A percentile compares a stretch with the other conserved stretches of the same genome.
Evolutionary conservation across 2,329 filamentous ascomycete genomes (phyloP).

Genomic region (Curvularia hawaiiensis): DNA sequence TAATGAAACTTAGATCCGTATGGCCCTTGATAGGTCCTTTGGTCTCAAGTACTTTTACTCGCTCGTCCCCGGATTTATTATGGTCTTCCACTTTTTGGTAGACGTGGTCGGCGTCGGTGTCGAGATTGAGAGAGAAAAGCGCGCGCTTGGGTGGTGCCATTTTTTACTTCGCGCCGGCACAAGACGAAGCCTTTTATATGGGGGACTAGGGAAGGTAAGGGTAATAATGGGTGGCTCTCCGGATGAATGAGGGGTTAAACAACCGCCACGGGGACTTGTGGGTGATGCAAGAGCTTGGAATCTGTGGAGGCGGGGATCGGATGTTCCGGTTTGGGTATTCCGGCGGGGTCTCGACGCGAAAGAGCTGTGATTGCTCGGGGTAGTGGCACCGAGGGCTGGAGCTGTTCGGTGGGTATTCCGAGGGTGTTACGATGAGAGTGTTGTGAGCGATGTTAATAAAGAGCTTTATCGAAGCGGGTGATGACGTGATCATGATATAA

Average conservation of each 20-base stretch:
- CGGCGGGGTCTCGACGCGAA: conserved; percentile 26
- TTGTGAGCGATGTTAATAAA: not conserved
- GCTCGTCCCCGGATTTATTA: conserved; percentile 37
- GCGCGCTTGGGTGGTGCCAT: conserved; percentile 39
- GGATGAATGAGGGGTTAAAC: conserved; percentile 27
- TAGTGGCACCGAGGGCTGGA: conserved; percentile 11
- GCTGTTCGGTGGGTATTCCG: conserved; percentile 23
- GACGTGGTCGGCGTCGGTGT: conserved; percentile 48
- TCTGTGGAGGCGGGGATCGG: conserved; percentile 24
- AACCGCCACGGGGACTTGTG: conserved; percentile 7
- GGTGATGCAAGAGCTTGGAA: conserved; percentile 10
- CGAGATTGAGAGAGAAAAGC: conserved; percentile 47
- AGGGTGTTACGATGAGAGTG: conserved; percentile 2
- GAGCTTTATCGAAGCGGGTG: not conserved
- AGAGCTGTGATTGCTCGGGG: conserved; percentile 7
- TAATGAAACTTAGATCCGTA: conserved; percentile 41
- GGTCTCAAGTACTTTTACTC: conserved; percentile 43
- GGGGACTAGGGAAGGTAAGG: not conserved
- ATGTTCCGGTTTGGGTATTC: conserved; percentile 33
- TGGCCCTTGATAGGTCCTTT: conserved; percentile 41
- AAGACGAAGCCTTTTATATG: not conserved
- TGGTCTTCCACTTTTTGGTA: conserved; percentile 46
- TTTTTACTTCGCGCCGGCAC: not conserved
- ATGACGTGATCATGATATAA: not conserved
- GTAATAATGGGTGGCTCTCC: conserved; percentile 2